These are phyloP conservation scores for Lactifluus rugatus DNA, from an alignment of 768 basidiomycete species.

Conservation along the genomic window DNA sequence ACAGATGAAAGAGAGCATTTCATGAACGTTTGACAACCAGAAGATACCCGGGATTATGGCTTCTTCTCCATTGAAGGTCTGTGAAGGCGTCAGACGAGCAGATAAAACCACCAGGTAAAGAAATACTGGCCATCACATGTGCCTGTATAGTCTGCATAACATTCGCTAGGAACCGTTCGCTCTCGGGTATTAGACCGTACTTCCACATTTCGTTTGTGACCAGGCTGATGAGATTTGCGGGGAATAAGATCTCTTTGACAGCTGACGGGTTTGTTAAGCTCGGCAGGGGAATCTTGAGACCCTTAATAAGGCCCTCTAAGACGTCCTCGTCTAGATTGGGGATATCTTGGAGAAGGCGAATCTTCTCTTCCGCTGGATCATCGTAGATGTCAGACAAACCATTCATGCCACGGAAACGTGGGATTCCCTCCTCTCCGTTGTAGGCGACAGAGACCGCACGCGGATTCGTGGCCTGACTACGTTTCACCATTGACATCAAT, in stretches of 20 bases:
- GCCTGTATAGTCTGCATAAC: conserved; percentile 97
- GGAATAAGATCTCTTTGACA: conserved; percentile 96
- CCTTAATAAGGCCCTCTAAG: conserved; percentile 78
- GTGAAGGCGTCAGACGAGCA: conserved; percentile 15
- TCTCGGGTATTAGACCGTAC: conserved; percentile 92
- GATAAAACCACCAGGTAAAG: neutral
- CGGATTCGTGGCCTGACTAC: conserved; percentile 59
- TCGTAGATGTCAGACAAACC: conserved; percentile 73
- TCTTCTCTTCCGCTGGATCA: conserved; percentile 92
- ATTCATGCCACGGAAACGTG: conserved; percentile 51
- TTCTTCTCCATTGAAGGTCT: conserved; percentile 91
- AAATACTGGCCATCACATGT: conserved; percentile 83
- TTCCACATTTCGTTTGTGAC: conserved; percentile 99
- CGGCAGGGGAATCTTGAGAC: conserved; percentile 87
- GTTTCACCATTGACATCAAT: conserved; percentile 62
- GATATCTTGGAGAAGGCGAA: conserved; percentile 82
- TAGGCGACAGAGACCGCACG: conserved; percentile 85
- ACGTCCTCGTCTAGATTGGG: conserved; percentile 91
- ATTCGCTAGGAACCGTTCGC: conserved; percentile 95
- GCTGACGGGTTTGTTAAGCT: conserved; percentile 86
- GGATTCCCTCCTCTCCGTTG: conserved; percentile 67
- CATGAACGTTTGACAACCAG: conserved; percentile 99
- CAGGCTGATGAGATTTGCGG: conserved; percentile 93
- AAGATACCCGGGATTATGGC: conserved; percentile 94
- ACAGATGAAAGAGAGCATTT: conserved; percentile 97